Base-by-base conservation (phyloP, 192 early-diverging fungal genomes). In the Linnemannia schmuckeri region DNA sequence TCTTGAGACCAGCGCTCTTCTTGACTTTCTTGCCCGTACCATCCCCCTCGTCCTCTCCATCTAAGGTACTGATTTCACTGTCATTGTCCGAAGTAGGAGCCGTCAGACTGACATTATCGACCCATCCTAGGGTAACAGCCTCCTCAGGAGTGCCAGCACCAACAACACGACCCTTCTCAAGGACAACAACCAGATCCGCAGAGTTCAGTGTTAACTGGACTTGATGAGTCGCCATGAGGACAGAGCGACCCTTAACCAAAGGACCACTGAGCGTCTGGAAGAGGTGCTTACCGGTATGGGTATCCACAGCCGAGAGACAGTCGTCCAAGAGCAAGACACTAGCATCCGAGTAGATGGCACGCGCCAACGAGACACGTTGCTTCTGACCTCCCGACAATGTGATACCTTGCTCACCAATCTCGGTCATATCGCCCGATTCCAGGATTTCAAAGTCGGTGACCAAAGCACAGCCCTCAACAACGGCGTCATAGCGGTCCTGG, bases 301-400 rank as follows among this genome's bases (percentile, higher is more conserved):
- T 94, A 85, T 99, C 99, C 0, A 99, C 98, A 20, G 99, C 99
- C 7, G 96, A 96, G 72, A 98, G 90, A 82, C 95, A 96, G 88
- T 97, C 98, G 88, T 98, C 97, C 44, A 97, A 85, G 2, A 98
- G 84, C 42, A 98, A 75, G 20, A 93, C 91, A 15, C 88, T 85
- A 18, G 94, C 92, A 72, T 90, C 83, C 37, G 91, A 93, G 88
- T 98, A 99, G 7, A 98, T 90, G 8, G 97, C 97, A 27, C 98
- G 93, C 40, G 97, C 97, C 63, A 98, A 91, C 1, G 95, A 88
- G 27, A 98, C 91, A 40, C 96, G 90, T 82, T 96, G 95, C 89
- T 97, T 97, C 89, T 98, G 97, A 9, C 97, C 97, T 66, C 97
- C 97, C 42, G 93, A 95, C 24, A 97, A 88, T 3, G 94, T 96